Percentiles rank a stretch among this genome's conserved stretches.
Conservation (phyloP, 768 basidiomycete genomes). For the Tephrocybe rancida region DNA sequence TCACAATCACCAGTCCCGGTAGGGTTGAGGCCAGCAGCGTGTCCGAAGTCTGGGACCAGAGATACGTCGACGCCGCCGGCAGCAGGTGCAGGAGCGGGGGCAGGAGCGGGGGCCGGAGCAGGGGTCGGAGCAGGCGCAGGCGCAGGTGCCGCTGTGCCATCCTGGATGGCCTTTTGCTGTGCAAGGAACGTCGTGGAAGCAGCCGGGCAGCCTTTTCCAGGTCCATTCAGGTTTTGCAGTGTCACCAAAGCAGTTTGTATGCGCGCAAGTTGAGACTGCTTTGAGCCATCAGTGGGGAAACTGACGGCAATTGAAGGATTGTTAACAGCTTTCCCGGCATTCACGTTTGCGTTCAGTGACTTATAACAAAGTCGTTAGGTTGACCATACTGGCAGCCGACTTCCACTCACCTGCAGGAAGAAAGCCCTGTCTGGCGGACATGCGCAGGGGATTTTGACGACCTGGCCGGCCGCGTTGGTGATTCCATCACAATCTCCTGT, state of each 20-base stretch:
- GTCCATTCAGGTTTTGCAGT: constrained; percentile 72
- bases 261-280: constrained; percentile 53
- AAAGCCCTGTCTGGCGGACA: constrained; percentile 60
- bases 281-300: constrained; percentile 65
- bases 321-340: constrained; percentile 63
- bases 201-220: constrained; percentile 69
- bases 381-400: background rate
- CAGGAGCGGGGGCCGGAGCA: constrained; percentile 19
- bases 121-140: constrained; percentile 11
- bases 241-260: constrained; percentile 63
- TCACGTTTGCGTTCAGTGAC: constrained; percentile 56
- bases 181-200: constrained; percentile 63
- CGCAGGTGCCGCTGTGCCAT: constrained; percentile 24
- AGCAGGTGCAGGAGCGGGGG: constrained; percentile 28
- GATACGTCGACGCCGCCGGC: constrained; percentile 48
- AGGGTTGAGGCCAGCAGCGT: constrained; percentile 58
- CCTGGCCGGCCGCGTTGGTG: constrained; percentile 53
- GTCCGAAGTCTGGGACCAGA: constrained; percentile 63
- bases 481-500: constrained; percentile 65
- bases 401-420: constrained; percentile 50
- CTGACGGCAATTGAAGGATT: constrained; percentile 60
- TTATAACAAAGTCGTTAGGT: constrained; percentile 12
- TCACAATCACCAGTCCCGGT: constrained; percentile 75
- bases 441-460: constrained; percentile 62
- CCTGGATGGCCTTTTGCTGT: constrained; percentile 38